These are phyloP conservation scores for Aspergillus egyptiacus DNA, from an alignment of 495 filamentous ascomycete species.

Conservation along the genomic window DNA sequence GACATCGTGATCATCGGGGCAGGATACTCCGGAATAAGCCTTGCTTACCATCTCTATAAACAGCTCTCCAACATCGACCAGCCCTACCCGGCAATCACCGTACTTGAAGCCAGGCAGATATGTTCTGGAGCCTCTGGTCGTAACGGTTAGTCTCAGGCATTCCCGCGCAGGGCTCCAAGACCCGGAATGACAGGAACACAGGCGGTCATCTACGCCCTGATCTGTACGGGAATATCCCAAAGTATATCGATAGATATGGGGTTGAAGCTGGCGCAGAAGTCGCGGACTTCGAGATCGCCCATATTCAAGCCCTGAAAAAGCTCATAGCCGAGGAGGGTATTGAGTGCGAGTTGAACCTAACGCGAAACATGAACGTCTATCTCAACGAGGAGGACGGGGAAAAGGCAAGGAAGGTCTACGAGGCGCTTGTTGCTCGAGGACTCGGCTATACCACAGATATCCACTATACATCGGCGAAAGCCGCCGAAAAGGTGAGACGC, in stretches of 20 bases:
- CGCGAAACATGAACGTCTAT: slow-evolving; percentile 32
- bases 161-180: no score
- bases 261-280: slow-evolving; percentile 26
- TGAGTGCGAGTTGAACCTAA: slow-evolving; percentile 40
- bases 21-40: slow-evolving; percentile 59
- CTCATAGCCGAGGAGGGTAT: slow-evolving; percentile 30
- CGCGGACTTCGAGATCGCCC: slow-evolving; percentile 26
- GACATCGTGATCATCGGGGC: slow-evolving; percentile 67
- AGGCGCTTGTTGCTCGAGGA: slow-evolving; percentile 18
- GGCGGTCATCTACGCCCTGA: slow-evolving; percentile 37
- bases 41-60: slow-evolving; percentile 55
- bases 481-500: slow-evolving; percentile 24
- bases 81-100: slow-evolving; percentile 21
- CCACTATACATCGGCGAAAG: slow-evolving; percentile 18
- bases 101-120: slow-evolving; percentile 37
- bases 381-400: slow-evolving; percentile 22
- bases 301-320: slow-evolving; percentile 28
- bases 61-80: slow-evolving; percentile 13
- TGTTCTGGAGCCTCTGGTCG: slow-evolving; percentile 42
- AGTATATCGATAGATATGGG: slow-evolving; percentile 25
- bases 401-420: slow-evolving; percentile 23
- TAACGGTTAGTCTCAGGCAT: slow-evolving; percentile 31
- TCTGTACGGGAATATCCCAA: slow-evolving; percentile 26
- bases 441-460: slow-evolving; percentile 28
- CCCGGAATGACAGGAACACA: slow-evolving; percentile 7